A percentile compares a stretch with the other conserved stretches of the same genome.
Evolutionary conservation across 1,284 basidiomycete genomes (phyloP).

Genomic region (Ceratobasidium theobromae): DNA sequence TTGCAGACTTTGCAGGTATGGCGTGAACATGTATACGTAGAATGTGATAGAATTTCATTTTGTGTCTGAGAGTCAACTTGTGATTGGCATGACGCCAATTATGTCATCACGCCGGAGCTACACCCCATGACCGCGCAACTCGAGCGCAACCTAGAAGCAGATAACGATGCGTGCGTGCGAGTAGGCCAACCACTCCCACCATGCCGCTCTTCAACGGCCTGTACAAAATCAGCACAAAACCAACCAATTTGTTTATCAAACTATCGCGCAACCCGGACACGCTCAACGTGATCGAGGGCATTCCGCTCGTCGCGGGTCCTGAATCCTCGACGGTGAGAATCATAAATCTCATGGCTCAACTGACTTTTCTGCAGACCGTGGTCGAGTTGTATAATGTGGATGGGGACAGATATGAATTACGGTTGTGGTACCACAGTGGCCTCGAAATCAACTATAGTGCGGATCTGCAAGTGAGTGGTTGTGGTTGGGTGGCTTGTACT

Average conservation of each 20-base stretch:
- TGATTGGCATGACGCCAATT: too few species aligned
- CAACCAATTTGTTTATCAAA: background rate
- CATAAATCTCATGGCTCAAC: background rate
- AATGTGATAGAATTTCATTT: too few species aligned
- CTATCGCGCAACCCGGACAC: background rate
- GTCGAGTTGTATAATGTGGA: background rate
- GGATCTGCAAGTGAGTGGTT: background rate
- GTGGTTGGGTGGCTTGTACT: background rate
- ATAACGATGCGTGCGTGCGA: too few species aligned
- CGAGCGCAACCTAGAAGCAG: too few species aligned
- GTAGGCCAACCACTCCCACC: background rate
- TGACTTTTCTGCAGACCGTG: background rate
- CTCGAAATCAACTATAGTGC: background rate
- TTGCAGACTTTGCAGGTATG: background rate
- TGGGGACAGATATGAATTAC: background rate
- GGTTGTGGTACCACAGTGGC: background rate
- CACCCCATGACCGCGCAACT: too few species aligned
- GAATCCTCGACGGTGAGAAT: background rate
- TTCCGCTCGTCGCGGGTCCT: background rate
- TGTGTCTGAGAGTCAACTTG: too few species aligned
- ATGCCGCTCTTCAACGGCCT: background rate
- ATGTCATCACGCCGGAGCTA: too few species aligned
- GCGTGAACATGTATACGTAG: background rate
- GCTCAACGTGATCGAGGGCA: background rate
- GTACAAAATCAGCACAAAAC: background rate